These are phyloP conservation scores for Claviceps citrina DNA, from an alignment of 2,329 filamentous ascomycete genomes.

Conservation along the genomic window DNA sequence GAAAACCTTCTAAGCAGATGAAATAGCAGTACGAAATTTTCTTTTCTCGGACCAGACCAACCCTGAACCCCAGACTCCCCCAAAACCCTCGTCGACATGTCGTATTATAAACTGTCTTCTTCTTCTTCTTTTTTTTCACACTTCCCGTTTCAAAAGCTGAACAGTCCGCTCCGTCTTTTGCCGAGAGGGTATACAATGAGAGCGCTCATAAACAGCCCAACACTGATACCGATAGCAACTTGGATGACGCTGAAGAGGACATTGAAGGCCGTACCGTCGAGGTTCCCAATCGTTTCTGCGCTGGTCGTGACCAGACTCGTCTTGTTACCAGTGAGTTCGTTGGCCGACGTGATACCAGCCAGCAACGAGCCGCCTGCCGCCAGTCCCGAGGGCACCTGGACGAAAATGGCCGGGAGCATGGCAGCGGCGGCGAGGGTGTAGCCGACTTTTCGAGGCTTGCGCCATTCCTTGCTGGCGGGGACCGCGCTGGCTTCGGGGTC, in stretches of 20 bases:
- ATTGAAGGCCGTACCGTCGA: slow-evolving; percentile 34
- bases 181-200: slow-evolving; percentile 40
- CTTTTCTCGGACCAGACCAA: too few relatives aligned
- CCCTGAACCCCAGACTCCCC: too few relatives aligned
- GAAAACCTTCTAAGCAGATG: too few relatives aligned
- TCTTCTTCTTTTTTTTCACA: neutral
- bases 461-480: slow-evolving; percentile 11
- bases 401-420: slow-evolving; percentile 76
- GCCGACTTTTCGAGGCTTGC: slow-evolving; percentile 33
- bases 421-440: slow-evolving; percentile 72
- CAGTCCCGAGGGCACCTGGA: slow-evolving; percentile 48
- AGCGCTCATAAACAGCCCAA: slow-evolving; percentile 41
- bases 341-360: slow-evolving; percentile 40
- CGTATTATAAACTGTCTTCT: neutral
- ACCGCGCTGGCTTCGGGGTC: slow-evolving; percentile 20
- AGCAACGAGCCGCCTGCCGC: slow-evolving; percentile 44
- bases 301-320: slow-evolving; percentile 8
- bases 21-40: too few relatives aligned
- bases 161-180: slow-evolving; percentile 41
- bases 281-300: slow-evolving; percentile 11
- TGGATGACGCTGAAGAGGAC: slow-evolving; percentile 44
- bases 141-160: slow-evolving; percentile 31
- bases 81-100: neutral
- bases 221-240: slow-evolving; percentile 46
- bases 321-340: slow-evolving; percentile 34